Evolutionary conservation across 2,329 filamentous ascomycete species (phyloP), one percentile per base, ranked within the genome.

Genomic region (Metarhizium album): DNA sequence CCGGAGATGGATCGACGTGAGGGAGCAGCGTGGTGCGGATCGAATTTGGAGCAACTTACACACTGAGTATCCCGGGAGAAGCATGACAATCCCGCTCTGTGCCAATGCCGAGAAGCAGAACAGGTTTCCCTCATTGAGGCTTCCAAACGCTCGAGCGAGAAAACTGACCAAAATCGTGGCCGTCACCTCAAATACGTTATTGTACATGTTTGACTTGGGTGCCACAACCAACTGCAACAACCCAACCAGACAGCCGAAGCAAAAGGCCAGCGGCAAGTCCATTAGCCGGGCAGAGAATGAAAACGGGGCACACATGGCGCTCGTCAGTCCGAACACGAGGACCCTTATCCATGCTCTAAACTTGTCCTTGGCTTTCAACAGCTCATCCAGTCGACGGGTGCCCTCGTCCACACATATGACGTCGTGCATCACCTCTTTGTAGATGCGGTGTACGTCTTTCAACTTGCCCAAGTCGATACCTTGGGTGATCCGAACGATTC

Each of bases 201-300:
- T 74, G 64, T 85, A 84, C 2, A 89, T 73, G 35, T 82, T 80
- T 13, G 84, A 89, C 33, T 71, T 75, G 3, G 86, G 83, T 0
- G 84, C 80, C 2, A 89, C 71, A 42, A 87, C 77, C 14, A 88
- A 74, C 61, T 90, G 84, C 42, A 90, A 68, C 54, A 82, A 69
- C 0, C 86, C 86, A 1, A 90, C 74, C 7, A 87, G 68, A 57
- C 77, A 83, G 1, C 87, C 87, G 2, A 90, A 74, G 20, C 83
- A 53, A 63, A 89, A 90, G 23, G 78, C 76, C 37, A 90, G 75
- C 0, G 85, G 86, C 42, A 90, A 70, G 60, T 91, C 87, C 57
- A 89, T 82, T 1, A 80, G 72, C 13, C 86, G 76, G 4, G 82
- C 85, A 54, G 78, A 72, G 61, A 90, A 90, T 1, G 86, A 86